A percentile compares a stretch with the other conserved stretches of the same genome.
Evolutionary conservation across 306 rosid genomes (phyloP).

Genomic region (Cucurbita pepo): DNA sequence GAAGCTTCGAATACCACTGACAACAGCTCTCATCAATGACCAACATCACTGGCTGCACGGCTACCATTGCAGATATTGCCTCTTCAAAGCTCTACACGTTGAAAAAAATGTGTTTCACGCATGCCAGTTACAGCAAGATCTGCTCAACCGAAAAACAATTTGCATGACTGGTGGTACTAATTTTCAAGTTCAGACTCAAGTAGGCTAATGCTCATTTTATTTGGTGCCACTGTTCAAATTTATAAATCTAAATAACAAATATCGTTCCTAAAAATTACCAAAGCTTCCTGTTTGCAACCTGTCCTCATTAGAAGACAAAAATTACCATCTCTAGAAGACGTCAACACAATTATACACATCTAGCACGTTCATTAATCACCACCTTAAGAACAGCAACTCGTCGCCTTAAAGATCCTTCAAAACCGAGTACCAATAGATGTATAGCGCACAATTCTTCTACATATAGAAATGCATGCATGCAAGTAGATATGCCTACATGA

Average conservation of each 20-base stretch:
- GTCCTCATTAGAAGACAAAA: background rate
- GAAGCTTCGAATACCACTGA: conserved; percentile 41
- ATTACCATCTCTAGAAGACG: background rate
- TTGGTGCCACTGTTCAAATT: background rate
- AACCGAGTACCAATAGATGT: background rate
- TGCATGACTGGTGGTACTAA: background rate
- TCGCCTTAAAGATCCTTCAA: background rate
- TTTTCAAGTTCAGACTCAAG: background rate
- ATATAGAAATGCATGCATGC: background rate
- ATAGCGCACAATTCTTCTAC: background rate
- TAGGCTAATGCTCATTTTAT: background rate
- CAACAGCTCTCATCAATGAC: conserved; percentile 52
- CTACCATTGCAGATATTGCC: conserved; percentile 44
- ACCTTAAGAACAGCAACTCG: background rate
- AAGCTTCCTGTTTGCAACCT: background rate
- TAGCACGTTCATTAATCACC: background rate
- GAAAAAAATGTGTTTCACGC: background rate
- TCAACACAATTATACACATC: background rate
- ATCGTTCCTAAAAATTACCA: background rate
- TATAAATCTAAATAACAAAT: background rate
- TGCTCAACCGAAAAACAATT: background rate
- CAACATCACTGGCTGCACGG: conserved; percentile 58
- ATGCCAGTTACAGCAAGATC: background rate
- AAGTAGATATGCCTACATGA: background rate
- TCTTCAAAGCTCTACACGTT: conserved; percentile 49